Base-by-base conservation (phyloP, 129 eudicot species). In the Arctium minus region DNA sequence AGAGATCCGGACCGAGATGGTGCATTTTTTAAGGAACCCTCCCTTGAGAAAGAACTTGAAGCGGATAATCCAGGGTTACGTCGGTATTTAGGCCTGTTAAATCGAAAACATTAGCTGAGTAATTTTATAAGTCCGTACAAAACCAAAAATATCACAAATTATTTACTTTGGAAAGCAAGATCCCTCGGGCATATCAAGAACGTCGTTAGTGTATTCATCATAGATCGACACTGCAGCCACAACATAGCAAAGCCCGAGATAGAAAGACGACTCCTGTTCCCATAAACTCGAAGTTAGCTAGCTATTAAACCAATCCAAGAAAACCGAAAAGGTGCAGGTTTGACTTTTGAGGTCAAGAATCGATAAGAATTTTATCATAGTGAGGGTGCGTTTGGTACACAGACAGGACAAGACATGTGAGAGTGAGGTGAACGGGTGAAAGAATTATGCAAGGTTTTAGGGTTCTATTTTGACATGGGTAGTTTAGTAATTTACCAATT, bases 131-230 rank as follows among this genome's bases (percentile, higher is more conserved):
- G 4, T 44, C 35, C 5, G 8, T 7, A 69, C 36, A 71, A 42
- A 75, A 35, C 4, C 10, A 33, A 7, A 73, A 75, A 36, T 15
- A 18, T 5, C 12, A 32, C 69, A 33, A 31, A 18, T 65, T 27
- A 50, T 73, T 33, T 76, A 95, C 99, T 90, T 90, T 29, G 99
- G 99, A 84, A 95, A 92, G 85, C 97, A 95, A 78, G 99, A 86
- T 22, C 99, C 99, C 85, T 92, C 97, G 1, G 92, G 97, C 97
- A 92, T 88, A 89, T 92, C 97, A 71, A 95, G 97, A 82, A 92
- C 60, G 81, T 95, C 98, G 39, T 95, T 95, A 90, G 90, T 91
- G 81, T 95, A 95, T 82, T 95, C 98, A 81, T 95, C 98, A 79
- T 82, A 95, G 18, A 92, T 91, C 75, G 97, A 92, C 81, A 95